Conservation (phyloP, 176 grass and related monocot genomes). For the Cenchrus purpureus region DNA sequence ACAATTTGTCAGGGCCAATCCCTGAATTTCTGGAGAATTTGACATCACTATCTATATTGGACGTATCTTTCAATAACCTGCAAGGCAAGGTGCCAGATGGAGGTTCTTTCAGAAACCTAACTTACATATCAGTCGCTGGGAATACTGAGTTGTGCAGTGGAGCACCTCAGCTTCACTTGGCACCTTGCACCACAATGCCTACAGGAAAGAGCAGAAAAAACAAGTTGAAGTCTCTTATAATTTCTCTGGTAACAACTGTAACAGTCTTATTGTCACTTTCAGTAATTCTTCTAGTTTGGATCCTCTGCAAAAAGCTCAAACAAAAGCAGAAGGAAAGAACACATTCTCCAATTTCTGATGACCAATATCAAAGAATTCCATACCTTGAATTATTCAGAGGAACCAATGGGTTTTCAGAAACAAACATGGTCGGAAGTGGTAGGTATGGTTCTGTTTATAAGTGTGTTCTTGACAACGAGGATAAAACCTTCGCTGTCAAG, state of each 20-base stretch:
- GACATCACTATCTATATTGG: constrained; percentile 22
- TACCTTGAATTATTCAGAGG: constrained; percentile 5
- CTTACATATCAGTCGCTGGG: constrained; percentile 38
- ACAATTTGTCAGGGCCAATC: constrained; percentile 47
- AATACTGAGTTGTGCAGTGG: constrained; percentile 45
- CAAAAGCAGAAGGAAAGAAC: not conserved
- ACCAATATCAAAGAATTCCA: constrained; percentile 2
- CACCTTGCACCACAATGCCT: not conserved
- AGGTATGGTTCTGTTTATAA: constrained; percentile 35
- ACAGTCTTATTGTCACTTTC: not conserved
- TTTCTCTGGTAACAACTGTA: not conserved
- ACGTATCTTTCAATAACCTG: constrained; percentile 61
- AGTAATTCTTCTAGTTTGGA: not conserved
- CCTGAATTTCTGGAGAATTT: constrained; percentile 41
- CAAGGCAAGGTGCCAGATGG: constrained; percentile 47
- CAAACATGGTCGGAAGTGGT: constrained; percentile 21
- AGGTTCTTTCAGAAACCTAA: constrained; percentile 47
- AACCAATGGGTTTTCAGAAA: constrained; percentile 25
- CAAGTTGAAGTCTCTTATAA: not conserved
- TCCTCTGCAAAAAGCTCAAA: not conserved
- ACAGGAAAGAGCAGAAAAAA: not conserved
- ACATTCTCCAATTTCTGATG: not conserved
- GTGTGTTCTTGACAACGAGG: not conserved
- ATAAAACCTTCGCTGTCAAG: constrained; percentile 18
- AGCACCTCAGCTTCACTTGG: constrained; percentile 30